Base-by-base conservation (phyloP, 169 alveolate genomes). In the Cryptosporidium ryanae region DNA sequence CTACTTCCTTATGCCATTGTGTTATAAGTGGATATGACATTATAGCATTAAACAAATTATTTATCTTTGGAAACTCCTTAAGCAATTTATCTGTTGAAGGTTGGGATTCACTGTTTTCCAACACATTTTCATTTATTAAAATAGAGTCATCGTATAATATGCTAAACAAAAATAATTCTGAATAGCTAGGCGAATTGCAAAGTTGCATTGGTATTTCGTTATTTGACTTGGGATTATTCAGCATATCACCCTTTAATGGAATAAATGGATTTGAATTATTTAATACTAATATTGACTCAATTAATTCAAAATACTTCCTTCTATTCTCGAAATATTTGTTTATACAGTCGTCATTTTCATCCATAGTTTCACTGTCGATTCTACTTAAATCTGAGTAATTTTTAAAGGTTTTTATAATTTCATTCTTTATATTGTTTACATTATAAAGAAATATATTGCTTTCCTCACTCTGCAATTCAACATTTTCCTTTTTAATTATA, bases 1-100 rank as follows among this genome's bases (percentile, higher is more conserved):
- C 84, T 34, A 76, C 43, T 46, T 76, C 84, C 57, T 29, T 55
- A 17, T 76, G 44, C 84, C 84, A 76, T 43, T 76, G 84, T 59
- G 84, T 59, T 23, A 76, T 76, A 5, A 76, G 25, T 0, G 84
- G 84, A 59, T 59, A 76, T 18, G 68, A 55, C 84, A 76, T 76
- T 5, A 76, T 46, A n/a, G 71, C 84, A 23, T 61, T 57, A 44
- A 59, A 76, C 7, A 76, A 34, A 55, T 59, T 38, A 38, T 76
- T 64, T 7, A 76, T 18, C n/a, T 34, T 55, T 18, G 87, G 87
- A 65, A 76, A 76, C 27, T 76, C 76, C 23, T 76, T 32, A 18
- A 76, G 59, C 34, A 76, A 29, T 23, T 68, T 68, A 29, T 68
- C 83, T 7, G 83, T 68, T 6, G 83, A 55, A 25, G 34, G 23